Conservation (phyloP, 129 eudicot species). For the Oenanthe sinensis region DNA sequence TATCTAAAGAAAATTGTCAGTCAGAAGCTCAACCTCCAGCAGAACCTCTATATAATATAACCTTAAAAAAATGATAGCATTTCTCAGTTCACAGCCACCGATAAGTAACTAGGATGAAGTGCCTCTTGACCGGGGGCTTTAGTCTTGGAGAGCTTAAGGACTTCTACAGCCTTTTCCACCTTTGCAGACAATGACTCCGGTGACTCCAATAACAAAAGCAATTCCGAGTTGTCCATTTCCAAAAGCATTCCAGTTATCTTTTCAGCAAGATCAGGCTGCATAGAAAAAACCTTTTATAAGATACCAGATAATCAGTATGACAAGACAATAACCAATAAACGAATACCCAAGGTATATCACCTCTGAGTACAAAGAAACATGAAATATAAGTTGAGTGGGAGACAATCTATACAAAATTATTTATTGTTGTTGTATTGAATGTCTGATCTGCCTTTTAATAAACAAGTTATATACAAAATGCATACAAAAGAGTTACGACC, state of each 20-base stretch:
- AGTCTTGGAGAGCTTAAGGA: conserved; percentile 46
- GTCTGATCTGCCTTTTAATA: not conserved
- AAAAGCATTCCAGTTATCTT: conserved; percentile 90
- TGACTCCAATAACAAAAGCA: conserved; percentile 63
- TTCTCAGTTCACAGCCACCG: conserved; percentile 62
- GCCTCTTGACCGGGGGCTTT: conserved; percentile 43
- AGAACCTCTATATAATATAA: not conserved
- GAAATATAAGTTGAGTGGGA: not conserved
- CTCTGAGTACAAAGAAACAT: not conserved
- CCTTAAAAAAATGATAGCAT: not conserved
- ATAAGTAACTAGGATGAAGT: conserved; percentile 33
- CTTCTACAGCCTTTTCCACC: conserved; percentile 81
- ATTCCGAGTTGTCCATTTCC: conserved; percentile 87
- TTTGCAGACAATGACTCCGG: conserved; percentile 53
- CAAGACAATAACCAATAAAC: not conserved
- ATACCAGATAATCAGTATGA: not conserved
- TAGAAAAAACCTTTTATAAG: not conserved
- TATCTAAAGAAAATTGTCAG: conserved; percentile 5
- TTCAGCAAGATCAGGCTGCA: conserved; percentile 78
- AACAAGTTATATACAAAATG: not conserved
- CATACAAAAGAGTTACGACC: not conserved
- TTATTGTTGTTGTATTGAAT: not conserved
- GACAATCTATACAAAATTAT: not conserved
- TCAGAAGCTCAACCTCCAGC: conserved; percentile 8
- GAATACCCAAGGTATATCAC: not conserved